phyloP scores from a whole-genome alignment of 192 early-diverging fungal species.

The Backusella australiensis region DNA sequence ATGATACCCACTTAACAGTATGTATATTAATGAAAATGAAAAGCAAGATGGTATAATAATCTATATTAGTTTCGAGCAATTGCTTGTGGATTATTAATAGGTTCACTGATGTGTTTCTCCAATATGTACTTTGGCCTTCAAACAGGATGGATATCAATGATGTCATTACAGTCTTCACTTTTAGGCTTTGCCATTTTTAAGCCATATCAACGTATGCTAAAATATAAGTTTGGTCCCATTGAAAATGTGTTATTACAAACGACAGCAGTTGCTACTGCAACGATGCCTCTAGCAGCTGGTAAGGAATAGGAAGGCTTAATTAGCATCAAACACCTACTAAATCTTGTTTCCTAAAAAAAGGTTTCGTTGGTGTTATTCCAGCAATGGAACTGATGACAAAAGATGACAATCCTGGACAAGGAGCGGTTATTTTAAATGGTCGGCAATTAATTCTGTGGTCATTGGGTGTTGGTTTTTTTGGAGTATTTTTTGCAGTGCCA shows the following conservation, averaged over 20 bases:
- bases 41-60: background rate
- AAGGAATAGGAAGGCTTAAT: background rate
- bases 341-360: conserved; percentile 17
- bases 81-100: conserved; percentile 61
- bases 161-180: conserved; percentile 71
- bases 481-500: conserved; percentile 88
- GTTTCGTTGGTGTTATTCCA: conserved; percentile 82
- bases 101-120: conserved; percentile 74
- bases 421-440: conserved; percentile 48
- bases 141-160: conserved; percentile 79
- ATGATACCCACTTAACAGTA: conserved; percentile 12
- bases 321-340: background rate
- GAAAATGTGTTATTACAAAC: conserved; percentile 88
- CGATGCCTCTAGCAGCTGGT: conserved; percentile 76
- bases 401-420: conserved; percentile 50
- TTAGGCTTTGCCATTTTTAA: conserved; percentile 81
- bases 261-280: conserved; percentile 79
- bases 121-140: conserved; percentile 91
- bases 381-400: conserved; percentile 68
- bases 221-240: conserved; percentile 64
- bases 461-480: conserved; percentile 79
- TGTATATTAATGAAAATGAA: background rate
- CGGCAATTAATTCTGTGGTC: conserved; percentile 66
- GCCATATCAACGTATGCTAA: conserved; percentile 42
- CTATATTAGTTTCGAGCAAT: conserved; percentile 47